Conservation (phyloP, 2,329 filamentous ascomycete genomes). For the Xylariaceae sp. region DNA sequence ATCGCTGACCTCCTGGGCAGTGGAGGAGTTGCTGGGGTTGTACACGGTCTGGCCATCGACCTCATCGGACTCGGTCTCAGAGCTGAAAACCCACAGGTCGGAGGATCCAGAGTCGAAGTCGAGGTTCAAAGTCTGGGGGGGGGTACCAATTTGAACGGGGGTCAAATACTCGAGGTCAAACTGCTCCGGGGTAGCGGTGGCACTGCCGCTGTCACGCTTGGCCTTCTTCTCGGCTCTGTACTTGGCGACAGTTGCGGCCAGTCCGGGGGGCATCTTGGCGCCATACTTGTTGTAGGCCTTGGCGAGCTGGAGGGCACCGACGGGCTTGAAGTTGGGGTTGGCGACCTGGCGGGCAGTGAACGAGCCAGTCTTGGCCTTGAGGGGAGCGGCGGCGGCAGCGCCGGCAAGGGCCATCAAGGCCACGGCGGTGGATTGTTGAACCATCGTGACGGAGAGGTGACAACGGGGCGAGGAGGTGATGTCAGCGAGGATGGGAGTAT, state of each 20-base stretch:
- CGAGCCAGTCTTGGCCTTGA: background rate
- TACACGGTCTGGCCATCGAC: slow-evolving; percentile 23
- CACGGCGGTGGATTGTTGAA: background rate
- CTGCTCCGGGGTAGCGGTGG: slow-evolving; percentile 12
- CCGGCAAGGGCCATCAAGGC: background rate
- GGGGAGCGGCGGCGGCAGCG: background rate
- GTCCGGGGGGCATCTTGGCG: slow-evolving; percentile 13
- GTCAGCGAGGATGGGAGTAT: background rate
- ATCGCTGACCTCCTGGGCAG: slow-evolving; percentile 16
- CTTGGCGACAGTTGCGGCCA: slow-evolving; percentile 13
- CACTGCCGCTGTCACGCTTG: slow-evolving; percentile 16
- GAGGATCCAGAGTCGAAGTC: slow-evolving; percentile 29
- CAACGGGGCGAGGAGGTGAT: background rate
- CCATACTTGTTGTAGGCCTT: slow-evolving; percentile 24
- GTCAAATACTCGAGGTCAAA: slow-evolving; percentile 23
- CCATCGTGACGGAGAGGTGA: background rate
- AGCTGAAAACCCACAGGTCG: slow-evolving; percentile 28
- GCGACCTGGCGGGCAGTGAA: slow-evolving; percentile 20
- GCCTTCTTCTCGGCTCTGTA: background rate
- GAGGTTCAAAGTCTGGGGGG: slow-evolving; percentile 24
- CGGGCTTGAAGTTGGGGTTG: slow-evolving; percentile 19
- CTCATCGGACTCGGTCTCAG: slow-evolving; percentile 12
- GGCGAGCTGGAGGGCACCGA: slow-evolving; percentile 19
- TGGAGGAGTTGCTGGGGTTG: slow-evolving; percentile 20
- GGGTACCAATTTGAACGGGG: slow-evolving; percentile 26